A percentile compares a stretch with the other conserved stretches of the same genome.
Conservation (phyloP, 78 protist species). For the Dictyostelium firmibasis region DNA sequence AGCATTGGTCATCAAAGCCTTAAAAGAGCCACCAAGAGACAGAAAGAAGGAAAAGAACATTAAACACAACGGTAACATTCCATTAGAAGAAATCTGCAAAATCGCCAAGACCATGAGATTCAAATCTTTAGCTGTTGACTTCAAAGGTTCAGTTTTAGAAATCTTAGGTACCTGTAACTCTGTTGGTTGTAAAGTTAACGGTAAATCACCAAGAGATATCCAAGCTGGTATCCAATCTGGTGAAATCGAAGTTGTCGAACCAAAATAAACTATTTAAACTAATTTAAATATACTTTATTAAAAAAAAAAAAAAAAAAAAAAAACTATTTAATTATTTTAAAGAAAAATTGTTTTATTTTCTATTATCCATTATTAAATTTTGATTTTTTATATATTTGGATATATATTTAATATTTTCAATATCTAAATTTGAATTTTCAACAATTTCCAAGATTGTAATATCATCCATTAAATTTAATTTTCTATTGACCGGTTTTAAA, state of each 20-base stretch:
- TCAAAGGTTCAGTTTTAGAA: constrained; percentile 95
- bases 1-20: constrained; percentile 95
- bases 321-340: background rate
- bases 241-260: constrained; percentile 28
- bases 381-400: background rate
- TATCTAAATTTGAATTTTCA: no score
- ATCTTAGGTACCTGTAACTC: constrained; percentile 97
- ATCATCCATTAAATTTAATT: background rate
- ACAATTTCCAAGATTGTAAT: background rate
- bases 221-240: constrained; percentile 87
- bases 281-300: no score
- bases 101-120: constrained; percentile 94
- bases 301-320: no score
- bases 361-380: background rate
- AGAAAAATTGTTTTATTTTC: no score
- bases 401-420: no score
- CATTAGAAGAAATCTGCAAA: constrained; percentile 90
- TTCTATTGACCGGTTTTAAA: background rate
- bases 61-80: constrained; percentile 96
- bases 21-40: constrained; percentile 99
- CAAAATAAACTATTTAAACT: background rate
- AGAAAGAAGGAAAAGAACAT: constrained; percentile 99
- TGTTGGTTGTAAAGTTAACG: constrained; percentile 97
- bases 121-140: constrained; percentile 90
- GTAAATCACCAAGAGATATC: constrained; percentile 90